These are phyloP conservation scores for Stentor roeselii DNA, from an alignment of 73 alveolate genomes.

Conservation along the genomic window DNA sequence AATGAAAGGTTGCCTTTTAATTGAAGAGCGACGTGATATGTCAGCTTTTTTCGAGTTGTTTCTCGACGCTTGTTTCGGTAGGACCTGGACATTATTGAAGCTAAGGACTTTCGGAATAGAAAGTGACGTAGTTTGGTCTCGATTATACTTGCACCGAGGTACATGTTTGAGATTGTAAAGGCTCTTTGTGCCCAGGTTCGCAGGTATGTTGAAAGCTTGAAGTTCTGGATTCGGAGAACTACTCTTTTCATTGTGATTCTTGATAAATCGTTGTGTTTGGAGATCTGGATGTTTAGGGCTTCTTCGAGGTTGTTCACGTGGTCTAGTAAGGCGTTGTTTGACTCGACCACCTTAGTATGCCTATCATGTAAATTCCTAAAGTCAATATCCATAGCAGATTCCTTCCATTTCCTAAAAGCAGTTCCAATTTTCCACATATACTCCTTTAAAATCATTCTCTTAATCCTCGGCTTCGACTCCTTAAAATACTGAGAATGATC, in stretches of 20 bases:
- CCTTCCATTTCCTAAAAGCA: constrained; percentile 4
- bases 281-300: neutral
- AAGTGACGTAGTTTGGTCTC: neutral
- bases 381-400: neutral
- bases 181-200: constrained; percentile 18
- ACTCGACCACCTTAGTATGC: neutral
- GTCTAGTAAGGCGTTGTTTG: neutral
- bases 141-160: neutral
- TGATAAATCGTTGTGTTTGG: neutral
- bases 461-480: neutral
- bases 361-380: neutral
- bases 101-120: neutral
- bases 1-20: neutral
- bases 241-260: constrained; percentile 2
- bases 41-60: neutral
- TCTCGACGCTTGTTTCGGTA: neutral
- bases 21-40: neutral
- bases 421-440: neutral
- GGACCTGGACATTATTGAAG: constrained; percentile 1
- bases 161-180: neutral
- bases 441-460: neutral
- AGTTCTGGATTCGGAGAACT: neutral
- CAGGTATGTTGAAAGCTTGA: neutral
- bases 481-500: neutral
- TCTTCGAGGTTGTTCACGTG: constrained; percentile 12